phyloP scores from a whole-genome alignment of 1,139 yeast genomes.

The Taphrina deformans region DNA sequence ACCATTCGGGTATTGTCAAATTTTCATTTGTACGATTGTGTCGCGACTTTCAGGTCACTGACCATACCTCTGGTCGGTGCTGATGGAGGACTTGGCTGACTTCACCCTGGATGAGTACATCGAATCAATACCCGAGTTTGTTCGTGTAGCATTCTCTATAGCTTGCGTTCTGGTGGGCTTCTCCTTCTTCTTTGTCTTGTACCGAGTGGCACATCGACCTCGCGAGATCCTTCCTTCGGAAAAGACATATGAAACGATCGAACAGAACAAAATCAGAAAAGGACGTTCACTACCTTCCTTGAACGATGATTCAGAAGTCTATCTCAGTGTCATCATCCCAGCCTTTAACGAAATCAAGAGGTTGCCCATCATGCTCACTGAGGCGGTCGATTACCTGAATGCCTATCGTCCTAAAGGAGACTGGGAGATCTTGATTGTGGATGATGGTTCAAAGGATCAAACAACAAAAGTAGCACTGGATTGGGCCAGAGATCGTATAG shows the following conservation, averaged over 20 bases:
- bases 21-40: background rate
- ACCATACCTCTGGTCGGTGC: background rate
- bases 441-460: conserved; percentile 85
- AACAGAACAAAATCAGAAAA: conserved; percentile 16
- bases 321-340: conserved; percentile 78
- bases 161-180: conserved; percentile 10
- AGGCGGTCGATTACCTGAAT: conserved; percentile 62
- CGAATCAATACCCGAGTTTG: conserved; percentile 1
- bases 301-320: conserved; percentile 43
- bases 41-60: background rate
- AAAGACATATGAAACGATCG: conserved; percentile 28
- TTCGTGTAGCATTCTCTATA: conserved; percentile 8
- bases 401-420: conserved; percentile 36
- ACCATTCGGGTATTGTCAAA: too few relatives aligned
- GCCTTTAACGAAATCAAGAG: conserved; percentile 84
- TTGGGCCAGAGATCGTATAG: conserved; percentile 52
- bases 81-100: background rate
- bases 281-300: conserved; percentile 29
- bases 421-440: conserved; percentile 83
- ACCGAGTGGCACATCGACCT: conserved; percentile 37
- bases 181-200: conserved; percentile 13
- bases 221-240: conserved; percentile 37
- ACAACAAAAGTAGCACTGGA: conserved; percentile 71
- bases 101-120: background rate
- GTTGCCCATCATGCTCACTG: conserved; percentile 72